Conservation (phyloP, 1,284 basidiomycete genomes). For the Trichosporon inkin region DNA sequence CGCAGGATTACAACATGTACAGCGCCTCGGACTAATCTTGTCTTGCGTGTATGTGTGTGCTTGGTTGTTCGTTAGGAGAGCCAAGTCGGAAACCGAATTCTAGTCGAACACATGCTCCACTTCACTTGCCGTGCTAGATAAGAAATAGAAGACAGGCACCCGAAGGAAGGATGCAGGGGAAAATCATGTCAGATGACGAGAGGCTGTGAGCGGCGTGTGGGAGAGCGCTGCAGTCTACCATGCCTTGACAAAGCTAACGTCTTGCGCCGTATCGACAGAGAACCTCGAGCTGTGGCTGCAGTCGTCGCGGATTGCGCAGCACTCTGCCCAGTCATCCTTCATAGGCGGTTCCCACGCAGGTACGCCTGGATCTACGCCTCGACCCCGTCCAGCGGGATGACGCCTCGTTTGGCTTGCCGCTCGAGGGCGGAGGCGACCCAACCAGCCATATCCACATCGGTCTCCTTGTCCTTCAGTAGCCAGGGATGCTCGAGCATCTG, state of each 20-base stretch:
- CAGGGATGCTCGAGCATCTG: slow-evolving; percentile 76
- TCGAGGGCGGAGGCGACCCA: slow-evolving; percentile 71
- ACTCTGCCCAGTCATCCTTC: not conserved
- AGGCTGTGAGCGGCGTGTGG: not conserved
- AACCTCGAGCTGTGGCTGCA: too few species aligned
- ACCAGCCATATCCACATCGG: slow-evolving; percentile 71
- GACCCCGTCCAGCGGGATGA: slow-evolving; percentile 32
- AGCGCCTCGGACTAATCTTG: not conserved
- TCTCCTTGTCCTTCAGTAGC: slow-evolving; percentile 57
- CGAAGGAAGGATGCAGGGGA: not conserved
- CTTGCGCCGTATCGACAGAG: not conserved
- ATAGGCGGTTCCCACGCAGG: not conserved
- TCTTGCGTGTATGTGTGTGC: not conserved
- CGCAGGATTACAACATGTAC: slow-evolving; percentile 9
- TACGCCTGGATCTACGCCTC: slow-evolving; percentile 18
- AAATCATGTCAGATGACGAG: not conserved
- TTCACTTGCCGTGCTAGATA: not conserved
- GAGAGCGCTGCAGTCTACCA: not conserved
- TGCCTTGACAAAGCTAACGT: not conserved
- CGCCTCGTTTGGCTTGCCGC: slow-evolving; percentile 46
- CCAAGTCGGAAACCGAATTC: not conserved
- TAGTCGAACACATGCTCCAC: not conserved
- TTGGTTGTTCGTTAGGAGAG: not conserved
- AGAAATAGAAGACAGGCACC: not conserved
- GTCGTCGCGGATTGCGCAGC: too few species aligned